Evolutionary conservation across 495 filamentous ascomycete species (phyloP), one percentile per base, ranked within the genome.

Genomic region (Pyronema omphalodes): DNA sequence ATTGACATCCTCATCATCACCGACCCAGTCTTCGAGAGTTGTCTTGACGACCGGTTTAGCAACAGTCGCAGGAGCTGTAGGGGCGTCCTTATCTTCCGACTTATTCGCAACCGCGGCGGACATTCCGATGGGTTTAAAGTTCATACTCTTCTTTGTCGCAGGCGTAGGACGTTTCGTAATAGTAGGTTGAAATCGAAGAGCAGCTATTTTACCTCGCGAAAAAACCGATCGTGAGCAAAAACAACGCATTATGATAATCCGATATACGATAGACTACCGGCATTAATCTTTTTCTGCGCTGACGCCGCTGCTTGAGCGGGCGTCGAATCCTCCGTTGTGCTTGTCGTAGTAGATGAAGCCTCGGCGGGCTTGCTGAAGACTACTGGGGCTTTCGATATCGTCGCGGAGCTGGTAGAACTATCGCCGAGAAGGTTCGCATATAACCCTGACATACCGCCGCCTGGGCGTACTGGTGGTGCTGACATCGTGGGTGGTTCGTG

Each of bases 161-260:
- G 50, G 50, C 33, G 37, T 65, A 55, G 88, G 88, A 59, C 83
- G 68, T 64, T 78, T 84, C 14, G 58, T 58, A 44, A 64, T 57
- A 37, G 79, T 83, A 40, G 88, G 88, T 66, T 94, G 89, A 70
- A 94, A 94, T 63, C 83, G 82, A 57, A 95, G 73, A 61, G 85
- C 78, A 68, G 75, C 80, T 81, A 65, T 61, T 59, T 18, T 37
- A 45, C 18, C 17, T 17, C 37, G 9, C 49, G 57, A 60, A 54
- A 56, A 62, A 59, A 58, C 47, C 19, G 23, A 29, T 34, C 47
- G 47, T 50, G 47, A 50, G 47, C 47, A 50, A 50, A 35, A 3
- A 23, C 14, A 47, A 15, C 19, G 34, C 29, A 47, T 47, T 19
- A 36, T 9, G 12, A 34, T 17, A 50, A 50, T n/a, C 34, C 19